phyloP scores from a whole-genome alignment of 805 yeast genomes.

The Saccharomycopsis olivae region DNA sequence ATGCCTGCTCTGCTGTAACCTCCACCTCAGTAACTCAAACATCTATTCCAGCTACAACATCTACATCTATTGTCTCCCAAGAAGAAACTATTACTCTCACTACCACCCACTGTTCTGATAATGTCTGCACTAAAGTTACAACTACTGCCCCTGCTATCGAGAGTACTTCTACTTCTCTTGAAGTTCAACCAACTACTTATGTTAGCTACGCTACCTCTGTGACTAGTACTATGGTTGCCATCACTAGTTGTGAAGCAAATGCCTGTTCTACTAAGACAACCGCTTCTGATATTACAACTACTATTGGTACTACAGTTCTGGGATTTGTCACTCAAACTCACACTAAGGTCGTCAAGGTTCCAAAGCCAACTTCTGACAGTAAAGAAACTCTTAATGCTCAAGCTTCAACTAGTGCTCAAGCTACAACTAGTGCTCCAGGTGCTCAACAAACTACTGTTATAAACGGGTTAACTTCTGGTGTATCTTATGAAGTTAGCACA shows the following conservation, averaged over 20 bases:
- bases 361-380: too few relatives aligned
- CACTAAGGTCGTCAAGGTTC: too few relatives aligned
- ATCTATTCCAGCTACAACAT: slow-evolving; percentile 12
- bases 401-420: slow-evolving; percentile 15
- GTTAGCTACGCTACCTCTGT: too few relatives aligned
- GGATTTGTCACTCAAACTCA: slow-evolving; percentile 17
- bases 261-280: slow-evolving; percentile 14
- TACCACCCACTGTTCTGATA: neutral
- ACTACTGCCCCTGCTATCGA: neutral
- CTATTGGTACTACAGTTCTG: slow-evolving; percentile 18
- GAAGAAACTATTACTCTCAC: neutral
- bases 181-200: too few relatives aligned
- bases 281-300: slow-evolving; percentile 16
- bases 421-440: slow-evolving; percentile 20
- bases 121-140: neutral
- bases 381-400: too few relatives aligned
- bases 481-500: slow-evolving; percentile 12
- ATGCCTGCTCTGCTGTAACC: slow-evolving; percentile 11
- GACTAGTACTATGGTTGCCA: too few relatives aligned
- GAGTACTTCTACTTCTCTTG: too few relatives aligned
- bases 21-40: slow-evolving; percentile 1
- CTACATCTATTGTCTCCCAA: slow-evolving; percentile 10
- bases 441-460: slow-evolving; percentile 16
- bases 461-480: slow-evolving; percentile 8
- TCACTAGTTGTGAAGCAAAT: slow-evolving; percentile 12